phyloP scores from a whole-genome alignment of 192 early-diverging fungal species.

The Linnemannia schmuckeri region DNA sequence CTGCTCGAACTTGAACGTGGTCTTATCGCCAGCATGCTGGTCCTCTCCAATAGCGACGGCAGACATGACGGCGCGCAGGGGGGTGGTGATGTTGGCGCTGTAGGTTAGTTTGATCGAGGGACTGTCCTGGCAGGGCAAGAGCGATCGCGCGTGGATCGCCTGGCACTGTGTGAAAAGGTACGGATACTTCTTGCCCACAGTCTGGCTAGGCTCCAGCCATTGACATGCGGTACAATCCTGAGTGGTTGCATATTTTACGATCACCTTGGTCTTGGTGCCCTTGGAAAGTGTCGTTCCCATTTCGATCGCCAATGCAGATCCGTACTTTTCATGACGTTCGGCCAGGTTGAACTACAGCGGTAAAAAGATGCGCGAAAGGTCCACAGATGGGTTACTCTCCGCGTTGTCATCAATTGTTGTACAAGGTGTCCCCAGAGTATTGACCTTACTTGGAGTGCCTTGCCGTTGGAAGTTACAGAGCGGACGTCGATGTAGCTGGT shows the following conservation, averaged over 20 bases:
- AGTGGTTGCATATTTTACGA: slow-evolving; percentile 84
- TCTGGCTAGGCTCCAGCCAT: slow-evolving; percentile 80
- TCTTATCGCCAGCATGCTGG: slow-evolving; percentile 59
- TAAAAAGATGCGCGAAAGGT: not conserved
- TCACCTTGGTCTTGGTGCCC: slow-evolving; percentile 67
- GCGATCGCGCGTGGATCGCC: slow-evolving; percentile 93
- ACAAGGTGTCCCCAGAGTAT: not conserved
- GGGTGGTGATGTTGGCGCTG: slow-evolving; percentile 75
- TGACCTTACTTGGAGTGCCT: slow-evolving; percentile 44
- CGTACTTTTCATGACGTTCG: slow-evolving; percentile 72
- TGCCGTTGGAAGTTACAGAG: slow-evolving; percentile 25
- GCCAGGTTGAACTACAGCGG: slow-evolving; percentile 61
- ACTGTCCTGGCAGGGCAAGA: slow-evolving; percentile 93
- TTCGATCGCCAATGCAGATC: slow-evolving; percentile 75
- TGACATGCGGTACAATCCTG: slow-evolving; percentile 88
- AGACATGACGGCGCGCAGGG: slow-evolving; percentile 90
- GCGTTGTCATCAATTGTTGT: not conserved
- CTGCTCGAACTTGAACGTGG: slow-evolving; percentile 87
- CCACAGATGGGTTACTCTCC: not conserved
- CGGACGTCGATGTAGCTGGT: slow-evolving; percentile 71
- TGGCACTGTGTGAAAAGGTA: slow-evolving; percentile 99
- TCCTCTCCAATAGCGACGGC: slow-evolving; percentile 78
- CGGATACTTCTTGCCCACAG: slow-evolving; percentile 85
- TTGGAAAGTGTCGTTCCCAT: slow-evolving; percentile 60
- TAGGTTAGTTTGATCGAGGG: slow-evolving; percentile 91